phyloP scores from a whole-genome alignment of 1,284 basidiomycete genomes.

The Microbotryum scabiosae region DNA sequence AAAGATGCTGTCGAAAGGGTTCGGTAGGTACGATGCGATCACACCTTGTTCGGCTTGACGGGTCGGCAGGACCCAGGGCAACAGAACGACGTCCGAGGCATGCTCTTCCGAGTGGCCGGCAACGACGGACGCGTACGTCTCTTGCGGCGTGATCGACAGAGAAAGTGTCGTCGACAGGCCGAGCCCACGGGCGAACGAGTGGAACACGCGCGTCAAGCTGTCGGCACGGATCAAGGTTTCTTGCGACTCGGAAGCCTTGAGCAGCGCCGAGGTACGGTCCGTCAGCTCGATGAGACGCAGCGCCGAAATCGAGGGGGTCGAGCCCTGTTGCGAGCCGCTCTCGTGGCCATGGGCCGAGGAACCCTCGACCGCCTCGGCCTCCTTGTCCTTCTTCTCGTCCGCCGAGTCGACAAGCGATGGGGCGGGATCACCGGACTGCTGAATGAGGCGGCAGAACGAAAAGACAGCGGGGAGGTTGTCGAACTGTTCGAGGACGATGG shows the following conservation, averaged over 20 bases:
- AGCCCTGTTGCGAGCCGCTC: not conserved
- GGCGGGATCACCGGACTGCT: slow-evolving; percentile 31
- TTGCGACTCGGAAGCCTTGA: slow-evolving; percentile 66
- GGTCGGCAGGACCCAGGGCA: slow-evolving; percentile 61
- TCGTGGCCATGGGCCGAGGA: not conserved
- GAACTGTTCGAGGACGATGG: slow-evolving; percentile 81
- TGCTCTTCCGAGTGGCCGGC: slow-evolving; percentile 54
- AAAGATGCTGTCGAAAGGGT: slow-evolving; percentile 60
- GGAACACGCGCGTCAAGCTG: slow-evolving; percentile 69
- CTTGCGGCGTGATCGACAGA: slow-evolving; percentile 58
- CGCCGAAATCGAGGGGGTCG: slow-evolving; percentile 33
- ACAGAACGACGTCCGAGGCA: slow-evolving; percentile 62
- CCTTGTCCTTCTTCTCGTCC: slow-evolving; percentile 1
- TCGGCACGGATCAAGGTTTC: slow-evolving; percentile 61
- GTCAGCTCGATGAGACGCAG: slow-evolving; percentile 83
- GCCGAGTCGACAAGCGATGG: not conserved
- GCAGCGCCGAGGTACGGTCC: slow-evolving; percentile 73
- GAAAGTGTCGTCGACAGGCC: slow-evolving; percentile 51
- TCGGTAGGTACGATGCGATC: slow-evolving; percentile 23
- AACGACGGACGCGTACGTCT: slow-evolving; percentile 63
- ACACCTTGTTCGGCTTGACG: slow-evolving; percentile 29
- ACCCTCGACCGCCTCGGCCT: slow-evolving; percentile 19
- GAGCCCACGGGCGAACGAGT: slow-evolving; percentile 68
- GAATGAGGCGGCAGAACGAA: slow-evolving; percentile 47
- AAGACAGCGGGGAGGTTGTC: slow-evolving; percentile 63